phyloP scores from a whole-genome alignment of 495 filamentous ascomycete genomes.

The Evernia prunastri region DNA sequence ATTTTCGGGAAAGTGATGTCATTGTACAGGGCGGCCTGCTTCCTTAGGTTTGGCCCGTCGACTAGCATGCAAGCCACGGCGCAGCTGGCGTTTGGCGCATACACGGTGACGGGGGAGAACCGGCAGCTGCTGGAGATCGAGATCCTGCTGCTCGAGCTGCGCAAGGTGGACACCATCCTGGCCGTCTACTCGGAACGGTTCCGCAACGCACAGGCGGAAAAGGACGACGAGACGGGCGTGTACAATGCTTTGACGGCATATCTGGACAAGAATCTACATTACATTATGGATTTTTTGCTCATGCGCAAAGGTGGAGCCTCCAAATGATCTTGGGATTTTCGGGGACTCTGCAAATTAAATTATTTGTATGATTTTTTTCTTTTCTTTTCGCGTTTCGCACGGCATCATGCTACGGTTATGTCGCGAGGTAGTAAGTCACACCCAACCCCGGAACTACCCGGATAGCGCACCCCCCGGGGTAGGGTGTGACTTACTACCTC shows the following conservation, averaged over 20 bases:
- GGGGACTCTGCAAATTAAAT: too few relatives aligned
- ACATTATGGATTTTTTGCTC: slow-evolving; percentile 23
- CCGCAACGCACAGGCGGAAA: slow-evolving; percentile 32
- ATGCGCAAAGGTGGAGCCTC: slow-evolving; percentile 13
- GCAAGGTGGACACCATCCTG: slow-evolving; percentile 41
- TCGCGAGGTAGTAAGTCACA: too few relatives aligned
- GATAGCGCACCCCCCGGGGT: too few relatives aligned
- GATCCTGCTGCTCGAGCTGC: slow-evolving; percentile 41
- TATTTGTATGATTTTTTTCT: too few relatives aligned
- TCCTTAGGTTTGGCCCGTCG: slow-evolving; percentile 29
- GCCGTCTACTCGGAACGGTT: slow-evolving; percentile 38
- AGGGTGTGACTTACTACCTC: too few relatives aligned
- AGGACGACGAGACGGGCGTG: slow-evolving; percentile 34
- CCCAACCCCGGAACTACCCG: too few relatives aligned
- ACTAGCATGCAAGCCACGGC: slow-evolving; percentile 27
- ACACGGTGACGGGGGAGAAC: slow-evolving; percentile 40
- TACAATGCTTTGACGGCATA: slow-evolving; percentile 40
- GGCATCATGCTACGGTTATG: background rate
- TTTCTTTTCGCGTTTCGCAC: too few relatives aligned
- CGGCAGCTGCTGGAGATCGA: slow-evolving; percentile 40
- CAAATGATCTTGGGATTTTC: background rate
- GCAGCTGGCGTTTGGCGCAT: slow-evolving; percentile 38
- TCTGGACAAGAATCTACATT: slow-evolving; percentile 35
- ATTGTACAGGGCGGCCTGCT: slow-evolving; percentile 40
- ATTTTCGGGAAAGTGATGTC: slow-evolving; percentile 44